Conservation (phyloP, 345 rosid species). For the Populus simonii region DNA sequence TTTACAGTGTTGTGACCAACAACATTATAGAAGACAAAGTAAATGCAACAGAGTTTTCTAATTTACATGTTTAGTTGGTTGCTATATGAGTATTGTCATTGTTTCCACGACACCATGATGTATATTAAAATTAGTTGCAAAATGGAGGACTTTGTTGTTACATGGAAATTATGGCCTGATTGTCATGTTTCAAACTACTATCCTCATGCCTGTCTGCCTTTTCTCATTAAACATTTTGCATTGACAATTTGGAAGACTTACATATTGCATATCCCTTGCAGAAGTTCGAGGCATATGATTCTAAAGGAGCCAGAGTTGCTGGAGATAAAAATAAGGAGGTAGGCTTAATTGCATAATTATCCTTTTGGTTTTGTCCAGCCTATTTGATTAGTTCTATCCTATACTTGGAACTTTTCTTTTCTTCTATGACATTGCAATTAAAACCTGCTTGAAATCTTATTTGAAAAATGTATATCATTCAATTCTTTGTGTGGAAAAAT, state of each 20-base stretch:
- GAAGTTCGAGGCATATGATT: conserved; percentile 95
- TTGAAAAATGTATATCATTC: no score
- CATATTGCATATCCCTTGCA: conserved; percentile 32
- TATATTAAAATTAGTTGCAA: background rate
- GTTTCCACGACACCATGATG: background rate
- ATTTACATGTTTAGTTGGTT: background rate
- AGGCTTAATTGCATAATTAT: background rate
- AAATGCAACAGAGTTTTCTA: background rate
- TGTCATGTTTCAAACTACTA: background rate
- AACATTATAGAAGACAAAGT: background rate
- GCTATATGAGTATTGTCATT: background rate
- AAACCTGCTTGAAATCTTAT: background rate
- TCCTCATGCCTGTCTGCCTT: background rate
- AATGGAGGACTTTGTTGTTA: background rate
- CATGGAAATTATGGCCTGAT: background rate
- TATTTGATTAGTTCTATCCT: background rate
- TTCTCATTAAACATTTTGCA: background rate
- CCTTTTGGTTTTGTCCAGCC: background rate
- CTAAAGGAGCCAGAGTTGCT: conserved; percentile 64
- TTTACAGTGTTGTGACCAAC: background rate
- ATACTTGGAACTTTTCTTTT: background rate
- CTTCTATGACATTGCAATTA: background rate
- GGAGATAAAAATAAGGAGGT: conserved; percentile 91
- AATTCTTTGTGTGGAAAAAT: no score
- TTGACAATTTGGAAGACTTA: background rate